phyloP scores from a whole-genome alignment of 2,329 filamentous ascomycete genomes.

The Hysterium pulicare region DNA sequence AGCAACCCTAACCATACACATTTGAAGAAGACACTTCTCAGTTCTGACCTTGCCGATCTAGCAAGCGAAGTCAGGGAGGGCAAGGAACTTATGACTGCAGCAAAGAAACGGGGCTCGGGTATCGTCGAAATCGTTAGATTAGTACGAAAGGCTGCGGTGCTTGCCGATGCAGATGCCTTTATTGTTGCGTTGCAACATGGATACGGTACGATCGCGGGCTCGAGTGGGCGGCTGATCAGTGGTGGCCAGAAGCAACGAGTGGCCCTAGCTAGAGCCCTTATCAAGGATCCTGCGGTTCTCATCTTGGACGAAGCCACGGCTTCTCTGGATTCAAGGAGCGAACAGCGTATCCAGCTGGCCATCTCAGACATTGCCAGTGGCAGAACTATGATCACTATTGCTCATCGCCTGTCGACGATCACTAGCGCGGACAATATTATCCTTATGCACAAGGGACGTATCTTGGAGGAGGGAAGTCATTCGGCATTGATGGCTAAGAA shows the following conservation, averaged over 20 bases:
- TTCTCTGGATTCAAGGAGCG: slow-evolving; percentile 57
- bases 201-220: slow-evolving; percentile 50
- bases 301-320: slow-evolving; percentile 62
- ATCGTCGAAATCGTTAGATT: slow-evolving; percentile 53
- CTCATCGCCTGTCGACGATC: slow-evolving; percentile 38
- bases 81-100: slow-evolving; percentile 45
- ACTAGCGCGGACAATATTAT: slow-evolving; percentile 35
- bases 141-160: slow-evolving; percentile 49
- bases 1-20: slow-evolving; percentile 26
- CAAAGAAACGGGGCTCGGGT: slow-evolving; percentile 41
- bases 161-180: slow-evolving; percentile 59
- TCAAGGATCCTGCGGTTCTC: slow-evolving; percentile 56
- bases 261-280: slow-evolving; percentile 54
- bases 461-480: slow-evolving; percentile 37
- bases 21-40: slow-evolving; percentile 48
- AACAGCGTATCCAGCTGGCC: slow-evolving; percentile 51
- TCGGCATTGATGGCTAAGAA: slow-evolving; percentile 30
- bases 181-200: slow-evolving; percentile 52
- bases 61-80: slow-evolving; percentile 53
- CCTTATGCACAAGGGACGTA: slow-evolving; percentile 36
- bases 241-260: slow-evolving; percentile 59
- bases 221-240: slow-evolving; percentile 53
- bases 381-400: slow-evolving; percentile 37
- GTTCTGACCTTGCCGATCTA: slow-evolving; percentile 49
- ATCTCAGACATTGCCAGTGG: slow-evolving; percentile 32